phyloP scores from a whole-genome alignment of 177 flowering plant species.

The Vitis hybrid region DNA sequence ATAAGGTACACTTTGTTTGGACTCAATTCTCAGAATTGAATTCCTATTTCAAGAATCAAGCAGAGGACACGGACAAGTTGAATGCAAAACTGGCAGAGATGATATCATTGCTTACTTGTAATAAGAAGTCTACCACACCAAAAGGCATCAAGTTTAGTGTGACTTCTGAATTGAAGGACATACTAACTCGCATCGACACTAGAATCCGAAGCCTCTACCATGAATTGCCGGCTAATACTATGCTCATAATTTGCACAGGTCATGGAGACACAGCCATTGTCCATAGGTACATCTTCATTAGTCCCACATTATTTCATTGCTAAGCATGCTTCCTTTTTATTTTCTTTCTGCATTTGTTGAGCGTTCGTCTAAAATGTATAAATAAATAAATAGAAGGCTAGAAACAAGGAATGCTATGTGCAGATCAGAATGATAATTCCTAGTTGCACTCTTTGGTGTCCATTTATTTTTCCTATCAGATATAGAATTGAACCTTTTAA shows the following conservation, averaged over 20 bases:
- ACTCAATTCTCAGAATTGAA: conserved; percentile 85
- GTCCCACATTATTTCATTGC: background rate
- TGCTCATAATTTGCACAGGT: conserved; percentile 92
- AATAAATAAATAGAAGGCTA: no score
- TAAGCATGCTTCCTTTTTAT: background rate
- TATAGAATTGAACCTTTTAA: no score
- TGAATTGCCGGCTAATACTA: conserved; percentile 65
- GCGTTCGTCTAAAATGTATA: no score
- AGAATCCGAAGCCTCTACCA: conserved; percentile 51
- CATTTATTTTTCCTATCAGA: no score
- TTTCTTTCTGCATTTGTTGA: background rate
- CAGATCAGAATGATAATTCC: no score
- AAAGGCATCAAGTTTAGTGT: conserved; percentile 32
- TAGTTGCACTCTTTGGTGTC: no score
- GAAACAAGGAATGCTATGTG: no score
- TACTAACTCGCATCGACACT: conserved; percentile 56
- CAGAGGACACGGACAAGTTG: conserved; percentile 56
- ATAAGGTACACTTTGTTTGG: conserved; percentile 81
- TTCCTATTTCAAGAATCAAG: conserved; percentile 66
- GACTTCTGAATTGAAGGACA: conserved; percentile 58
- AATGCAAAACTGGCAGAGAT: conserved; percentile 74
- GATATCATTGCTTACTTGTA: conserved; percentile 83
- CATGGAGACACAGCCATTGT: conserved; percentile 89
- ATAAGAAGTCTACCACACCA: conserved; percentile 31
- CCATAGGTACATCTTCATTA: conserved; percentile 52